Base-by-base conservation (phyloP, 2,329 filamentous ascomycete species). In the Thielaviopsis euricoi region DNA sequence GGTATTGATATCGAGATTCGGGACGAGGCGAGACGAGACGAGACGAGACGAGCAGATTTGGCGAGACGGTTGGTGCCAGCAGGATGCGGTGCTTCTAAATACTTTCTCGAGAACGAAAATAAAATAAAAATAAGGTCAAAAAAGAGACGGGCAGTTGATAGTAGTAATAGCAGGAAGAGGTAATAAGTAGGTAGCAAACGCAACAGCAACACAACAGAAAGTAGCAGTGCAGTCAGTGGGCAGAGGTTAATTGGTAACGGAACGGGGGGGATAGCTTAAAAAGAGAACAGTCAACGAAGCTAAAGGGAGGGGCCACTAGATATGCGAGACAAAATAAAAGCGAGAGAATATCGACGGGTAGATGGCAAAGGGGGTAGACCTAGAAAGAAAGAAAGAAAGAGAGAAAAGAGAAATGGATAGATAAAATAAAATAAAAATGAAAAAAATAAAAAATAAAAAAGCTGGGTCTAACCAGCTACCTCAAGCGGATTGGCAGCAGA, bases 41-140 rank as follows among this genome's bases (percentile, higher is more conserved):
- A 55, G 46, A 55, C 53, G 40, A 55, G 40, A 48, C 37, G 46
- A 55, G 53, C 55, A 46, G 33, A 33, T 58, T 60, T 60, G 56
- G 52, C 58, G 58, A 60, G 58, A 57, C 52, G 48, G 48, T 48
- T 52, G 55, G 55, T 55, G 56, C 55, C 58, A 60, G 58, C 58
- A 60, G 58, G 58, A 60, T 60, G 58, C 58, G 48, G 48, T 52
- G 52, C 55, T 57, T 52, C 58, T 60, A 60, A 58, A 55, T 60
- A 60, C 57, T 58, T 33, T 37, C 29, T 50, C 29, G 4, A 26
- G 43, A 25, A 48, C 6, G 29, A 23, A 17, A 43, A n/a, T 26
- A 37, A 6, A 40, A 21, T 23, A 23, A 25, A 25, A 23, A 43
- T 25, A 43, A 43, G n/a, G n/a, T n/a, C n/a, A 12, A 46, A 13